Base-by-base conservation (phyloP, 2,329 filamentous ascomycete genomes). In the Aureobasidium pullulans region DNA sequence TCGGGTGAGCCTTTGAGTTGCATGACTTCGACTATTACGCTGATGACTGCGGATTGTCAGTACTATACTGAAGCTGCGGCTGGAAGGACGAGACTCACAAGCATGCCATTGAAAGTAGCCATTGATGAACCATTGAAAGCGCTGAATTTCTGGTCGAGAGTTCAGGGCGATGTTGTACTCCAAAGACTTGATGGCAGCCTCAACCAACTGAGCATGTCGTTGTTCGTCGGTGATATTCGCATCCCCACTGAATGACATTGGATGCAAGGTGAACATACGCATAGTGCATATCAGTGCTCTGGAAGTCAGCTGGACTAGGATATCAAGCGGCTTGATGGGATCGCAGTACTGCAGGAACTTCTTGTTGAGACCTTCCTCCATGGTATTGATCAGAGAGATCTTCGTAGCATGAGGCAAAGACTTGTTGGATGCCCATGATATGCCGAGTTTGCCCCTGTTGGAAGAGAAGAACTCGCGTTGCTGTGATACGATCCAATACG, bases 91-190 rank as follows among this genome's bases (percentile, higher is more conserved):
- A 9, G 9, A 60, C 60, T 47, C 5, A 61, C 60, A 61, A 36
- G 60, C 60, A 46, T 57, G 57, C 60, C 60, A 61, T 11, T 59
- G 60, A 29, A 61, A 61, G 28, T 42, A 59, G n/a, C 47, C 49
- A 13, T 54, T 47, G 42, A 58, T 61, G 10, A 39, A 40, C 60
- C 60, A 61, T 1, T 44, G 54, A 15, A 59, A 61, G 11, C 37
- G 53, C 6, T 50, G 34, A n/a, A 61, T 28, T n/a, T 39, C 40
- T 3, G 47, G 43, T 23, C 48, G 34, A 1, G 60, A 53, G 11
- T 58, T 40, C 4, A 56, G 19, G 4, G 57, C 37, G 4, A 61
- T 23, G n/a, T 54, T 59, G 42, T 61, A 61, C 13, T 61, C 60
- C 16, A 61, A 37, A 1, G 47, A 23, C n/a, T 49, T 59, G 34